Percentiles rank a stretch among this genome's conserved stretches.
These are phyloP conservation scores for Eurotiales sp. DNA, from an alignment of 2,329 filamentous ascomycete species.

Conservation along the genomic window DNA sequence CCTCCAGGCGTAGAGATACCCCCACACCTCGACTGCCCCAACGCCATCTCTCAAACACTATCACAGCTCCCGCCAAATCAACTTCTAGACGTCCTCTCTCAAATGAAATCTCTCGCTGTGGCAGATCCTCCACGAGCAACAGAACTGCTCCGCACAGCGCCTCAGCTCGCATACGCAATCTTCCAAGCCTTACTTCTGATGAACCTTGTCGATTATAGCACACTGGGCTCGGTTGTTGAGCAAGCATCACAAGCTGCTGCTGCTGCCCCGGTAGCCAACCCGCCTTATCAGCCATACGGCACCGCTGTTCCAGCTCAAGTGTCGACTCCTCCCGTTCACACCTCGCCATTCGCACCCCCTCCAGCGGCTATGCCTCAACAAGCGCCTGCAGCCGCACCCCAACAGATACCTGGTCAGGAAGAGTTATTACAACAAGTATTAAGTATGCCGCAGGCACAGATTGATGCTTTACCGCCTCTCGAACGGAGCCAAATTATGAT, in stretches of 20 bases:
- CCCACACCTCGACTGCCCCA: slow-evolving; percentile 75
- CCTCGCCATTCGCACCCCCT: slow-evolving; percentile 37
- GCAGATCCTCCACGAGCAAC: slow-evolving; percentile 78
- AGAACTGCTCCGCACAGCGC: slow-evolving; percentile 80
- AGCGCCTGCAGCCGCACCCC: slow-evolving; percentile 26
- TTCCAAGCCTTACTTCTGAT: slow-evolving; percentile 93
- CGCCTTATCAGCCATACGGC: slow-evolving; percentile 35
- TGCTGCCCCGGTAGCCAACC: slow-evolving; percentile 32
- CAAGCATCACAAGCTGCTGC: slow-evolving; percentile 40
- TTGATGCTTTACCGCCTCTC: slow-evolving; percentile 71
- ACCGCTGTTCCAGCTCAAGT: slow-evolving; percentile 39
- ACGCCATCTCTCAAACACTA: slow-evolving; percentile 89
- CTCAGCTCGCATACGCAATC: slow-evolving; percentile 89
- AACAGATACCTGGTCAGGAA: slow-evolving; percentile 58
- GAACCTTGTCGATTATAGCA: slow-evolving; percentile 81
- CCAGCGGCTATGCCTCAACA: slow-evolving; percentile 41
- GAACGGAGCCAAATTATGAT: slow-evolving; percentile 77
- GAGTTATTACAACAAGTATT: slow-evolving; percentile 78
- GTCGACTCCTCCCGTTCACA: slow-evolving; percentile 50
- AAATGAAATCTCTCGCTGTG: slow-evolving; percentile 88
- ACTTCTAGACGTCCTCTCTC: slow-evolving; percentile 85
- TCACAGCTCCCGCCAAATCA: slow-evolving; percentile 81
- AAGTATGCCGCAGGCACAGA: slow-evolving; percentile 72
- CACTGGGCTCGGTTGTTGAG: slow-evolving; percentile 78
- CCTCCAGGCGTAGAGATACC: slow-evolving; percentile 82